Percentiles rank a stretch among this genome's conserved stretches.
Evolutionary conservation across 306 rosid species (phyloP).

Genomic region (Gastrolobium bilobum): DNA sequence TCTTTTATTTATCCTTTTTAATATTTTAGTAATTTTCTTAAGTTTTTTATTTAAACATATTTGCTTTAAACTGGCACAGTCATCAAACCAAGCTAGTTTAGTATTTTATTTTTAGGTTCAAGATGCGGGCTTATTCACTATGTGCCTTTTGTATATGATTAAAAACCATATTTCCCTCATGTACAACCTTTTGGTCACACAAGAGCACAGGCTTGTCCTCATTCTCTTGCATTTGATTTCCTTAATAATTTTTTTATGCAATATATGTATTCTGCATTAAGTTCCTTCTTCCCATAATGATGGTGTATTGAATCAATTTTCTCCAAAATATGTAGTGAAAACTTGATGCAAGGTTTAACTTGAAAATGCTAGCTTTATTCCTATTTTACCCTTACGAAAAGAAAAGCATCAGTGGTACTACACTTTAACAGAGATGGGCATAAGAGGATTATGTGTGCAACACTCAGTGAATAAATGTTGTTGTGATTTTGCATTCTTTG

Average conservation of each 20-base stretch:
- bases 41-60: conserved; percentile 1
- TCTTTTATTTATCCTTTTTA: conserved; percentile 1
- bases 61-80: not conserved
- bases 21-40: not conserved
- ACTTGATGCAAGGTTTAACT: not conserved
- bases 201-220: no score
- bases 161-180: no score
- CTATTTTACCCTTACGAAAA: not conserved
- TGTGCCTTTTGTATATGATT: not conserved
- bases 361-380: not conserved
- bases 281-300: conserved; percentile 28
- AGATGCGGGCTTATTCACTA: not conserved
- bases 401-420: not conserved
- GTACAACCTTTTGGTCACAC: no score
- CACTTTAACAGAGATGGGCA: not conserved
- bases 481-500: not conserved
- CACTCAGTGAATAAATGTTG: not conserved
- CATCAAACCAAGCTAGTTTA: conserved; percentile 16
- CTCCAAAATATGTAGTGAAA: conserved; percentile 7
- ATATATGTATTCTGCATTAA: not conserved
- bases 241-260: not conserved
- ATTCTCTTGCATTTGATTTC: no score
- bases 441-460: not conserved
- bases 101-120: conserved; percentile 12
- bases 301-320: not conserved